phyloP scores from a whole-genome alignment of 2,329 filamentous ascomycete species.

The Aureobasidium pullulans region DNA sequence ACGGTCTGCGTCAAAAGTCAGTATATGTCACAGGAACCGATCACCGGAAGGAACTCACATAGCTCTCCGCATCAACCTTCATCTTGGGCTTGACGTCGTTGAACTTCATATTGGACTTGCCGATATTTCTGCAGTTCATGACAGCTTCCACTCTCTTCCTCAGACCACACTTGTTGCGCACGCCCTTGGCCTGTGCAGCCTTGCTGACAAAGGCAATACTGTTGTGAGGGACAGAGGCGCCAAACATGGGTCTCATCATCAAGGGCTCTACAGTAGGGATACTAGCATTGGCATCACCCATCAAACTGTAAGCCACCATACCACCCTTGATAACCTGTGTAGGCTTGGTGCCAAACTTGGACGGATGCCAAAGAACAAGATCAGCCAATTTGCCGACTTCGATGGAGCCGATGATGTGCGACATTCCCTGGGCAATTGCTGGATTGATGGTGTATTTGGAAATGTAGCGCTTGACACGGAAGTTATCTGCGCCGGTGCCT shows the following conservation, averaged over 20 bases:
- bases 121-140: constrained; percentile 62
- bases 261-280: constrained; percentile 86
- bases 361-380: constrained; percentile 77
- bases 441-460: constrained; percentile 97
- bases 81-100: constrained; percentile 80
- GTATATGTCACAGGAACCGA: background rate
- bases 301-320: constrained; percentile 72
- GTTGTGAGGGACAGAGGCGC: constrained; percentile 60
- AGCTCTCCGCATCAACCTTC: constrained; percentile 86
- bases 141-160: constrained; percentile 76
- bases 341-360: constrained; percentile 83
- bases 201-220: constrained; percentile 79
- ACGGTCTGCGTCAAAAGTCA: constrained; percentile 46
- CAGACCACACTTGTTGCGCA: constrained; percentile 64
- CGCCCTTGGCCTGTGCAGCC: constrained; percentile 59
- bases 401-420: constrained; percentile 75
- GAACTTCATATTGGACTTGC: constrained; percentile 85
- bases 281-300: constrained; percentile 54
- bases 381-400: constrained; percentile 89
- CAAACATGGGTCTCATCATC: constrained; percentile 81
- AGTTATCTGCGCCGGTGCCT: constrained; percentile 76
- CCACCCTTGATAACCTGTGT: constrained; percentile 77
- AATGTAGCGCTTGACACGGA: constrained; percentile 83
- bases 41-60: constrained; percentile 41
- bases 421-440: constrained; percentile 83